phyloP scores from a whole-genome alignment of 345 rosid species.

The Lumnitzera racemosa region DNA sequence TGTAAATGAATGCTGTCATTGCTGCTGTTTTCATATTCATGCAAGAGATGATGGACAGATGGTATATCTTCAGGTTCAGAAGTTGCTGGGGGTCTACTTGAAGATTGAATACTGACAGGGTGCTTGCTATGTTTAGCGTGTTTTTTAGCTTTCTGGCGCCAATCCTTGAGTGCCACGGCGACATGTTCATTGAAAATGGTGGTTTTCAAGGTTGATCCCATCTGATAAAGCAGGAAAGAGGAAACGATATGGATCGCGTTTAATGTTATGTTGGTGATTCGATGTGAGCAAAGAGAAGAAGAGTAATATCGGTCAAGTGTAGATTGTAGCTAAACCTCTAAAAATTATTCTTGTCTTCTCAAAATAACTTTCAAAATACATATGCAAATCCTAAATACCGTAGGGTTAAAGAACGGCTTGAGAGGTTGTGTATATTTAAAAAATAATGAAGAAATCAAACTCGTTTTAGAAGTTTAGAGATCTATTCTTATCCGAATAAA shows the following conservation, averaged over 20 bases:
- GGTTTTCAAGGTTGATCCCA: slow-evolving; percentile 87
- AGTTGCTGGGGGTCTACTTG: slow-evolving; percentile 62
- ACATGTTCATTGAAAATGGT: slow-evolving; percentile 72
- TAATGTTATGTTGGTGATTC: no score
- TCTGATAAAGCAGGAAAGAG: slow-evolving; percentile 28
- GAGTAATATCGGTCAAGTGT: no score
- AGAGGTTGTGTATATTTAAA: no score
- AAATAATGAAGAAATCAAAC: no score
- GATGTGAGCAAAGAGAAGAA: no score
- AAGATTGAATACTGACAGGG: slow-evolving; percentile 34
- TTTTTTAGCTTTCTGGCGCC: slow-evolving; percentile 66
- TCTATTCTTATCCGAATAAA: no score
- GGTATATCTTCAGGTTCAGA: slow-evolving; percentile 50
- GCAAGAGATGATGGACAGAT: slow-evolving; percentile 54
- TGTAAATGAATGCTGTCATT: slow-evolving; percentile 28
- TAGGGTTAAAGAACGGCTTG: no score
- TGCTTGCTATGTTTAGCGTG: slow-evolving; percentile 53
- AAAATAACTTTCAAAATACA: no score
- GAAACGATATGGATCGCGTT: background rate
- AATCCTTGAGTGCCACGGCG: slow-evolving; percentile 56
- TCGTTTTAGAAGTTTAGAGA: background rate
- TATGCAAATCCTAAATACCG: no score
- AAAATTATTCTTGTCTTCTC: no score
- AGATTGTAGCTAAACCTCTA: no score
- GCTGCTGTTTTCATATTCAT: slow-evolving; percentile 31